Percentiles rank a stretch among this genome's conserved stretches.
Evolutionary conservation across 768 basidiomycete genomes (phyloP).

Genomic region (Flagelloscypha sp.): DNA sequence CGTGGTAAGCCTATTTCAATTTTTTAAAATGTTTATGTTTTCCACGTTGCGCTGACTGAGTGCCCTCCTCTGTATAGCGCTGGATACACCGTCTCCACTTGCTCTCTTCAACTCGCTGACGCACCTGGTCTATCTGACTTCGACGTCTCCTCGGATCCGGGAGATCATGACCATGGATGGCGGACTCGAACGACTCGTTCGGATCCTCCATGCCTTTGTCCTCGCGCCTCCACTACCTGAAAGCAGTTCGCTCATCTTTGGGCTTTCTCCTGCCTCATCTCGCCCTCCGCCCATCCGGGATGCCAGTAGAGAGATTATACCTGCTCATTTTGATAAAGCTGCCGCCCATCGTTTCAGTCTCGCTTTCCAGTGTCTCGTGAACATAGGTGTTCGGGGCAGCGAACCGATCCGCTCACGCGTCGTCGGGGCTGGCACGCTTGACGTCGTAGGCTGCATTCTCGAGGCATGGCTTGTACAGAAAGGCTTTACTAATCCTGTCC

Average conservation of each 20-base stretch:
- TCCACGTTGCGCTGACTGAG: too few species aligned
- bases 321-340: conserved; percentile 66
- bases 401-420: conserved; percentile 87
- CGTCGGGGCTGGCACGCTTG: conserved; percentile 89
- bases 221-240: conserved; percentile 75
- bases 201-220: conserved; percentile 86
- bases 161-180: conserved; percentile 99
- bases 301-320: too few species aligned
- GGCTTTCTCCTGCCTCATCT: conserved; percentile 59
- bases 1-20: conserved; percentile 51
- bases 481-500: too few species aligned
- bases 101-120: conserved; percentile 91
- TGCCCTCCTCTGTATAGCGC: conserved; percentile 22
- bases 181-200: conserved; percentile 90
- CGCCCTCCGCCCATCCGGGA: conserved; percentile 59
- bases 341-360: conserved; percentile 85
- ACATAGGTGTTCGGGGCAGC: conserved; percentile 93
- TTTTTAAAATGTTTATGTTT: conserved; percentile 6
- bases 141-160: conserved; percentile 93
- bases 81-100: conserved; percentile 48
- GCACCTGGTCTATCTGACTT: conserved; percentile 93
- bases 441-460: conserved; percentile 88
- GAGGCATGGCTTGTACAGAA: conserved; percentile 89
- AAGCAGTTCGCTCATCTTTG: conserved; percentile 68
- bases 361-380: conserved; percentile 95